These are phyloP conservation scores for Bremia lactucae DNA, from an alignment of 352 stramenopile genomes.

Conservation along the genomic window DNA sequence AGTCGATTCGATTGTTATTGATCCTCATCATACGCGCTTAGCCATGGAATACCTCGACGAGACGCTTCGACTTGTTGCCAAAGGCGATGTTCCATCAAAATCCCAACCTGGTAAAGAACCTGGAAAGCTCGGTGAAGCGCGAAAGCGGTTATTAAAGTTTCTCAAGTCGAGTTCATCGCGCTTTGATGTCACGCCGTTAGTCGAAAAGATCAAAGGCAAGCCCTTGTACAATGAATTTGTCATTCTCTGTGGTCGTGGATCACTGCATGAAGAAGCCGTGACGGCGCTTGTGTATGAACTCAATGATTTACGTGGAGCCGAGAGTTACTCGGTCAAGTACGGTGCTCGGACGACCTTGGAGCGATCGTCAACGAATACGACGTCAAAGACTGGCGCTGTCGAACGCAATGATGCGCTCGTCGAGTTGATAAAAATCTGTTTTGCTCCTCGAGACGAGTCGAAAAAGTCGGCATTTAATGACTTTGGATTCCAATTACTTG, in stretches of 20 bases:
- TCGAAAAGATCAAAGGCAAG: slow-evolving; percentile 68
- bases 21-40: slow-evolving; percentile 73
- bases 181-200: slow-evolving; percentile 61
- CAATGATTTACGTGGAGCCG: slow-evolving; percentile 69
- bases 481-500: slow-evolving; percentile 68
- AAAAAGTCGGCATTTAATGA: slow-evolving; percentile 75
- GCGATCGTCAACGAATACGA: slow-evolving; percentile 12
- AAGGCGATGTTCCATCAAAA: slow-evolving; percentile 68
- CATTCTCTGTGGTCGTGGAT: slow-evolving; percentile 71
- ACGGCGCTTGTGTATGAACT: slow-evolving; percentile 64
- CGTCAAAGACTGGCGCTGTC: slow-evolving; percentile 29
- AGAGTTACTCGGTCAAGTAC: slow-evolving; percentile 81
- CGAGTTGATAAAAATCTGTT: slow-evolving; percentile 70
- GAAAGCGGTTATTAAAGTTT: slow-evolving; percentile 74
- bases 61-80: slow-evolving; percentile 59
- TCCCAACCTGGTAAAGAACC: slow-evolving; percentile 71
- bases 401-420: slow-evolving; percentile 65
- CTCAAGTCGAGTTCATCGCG: slow-evolving; percentile 64
- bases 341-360: slow-evolving; percentile 23
- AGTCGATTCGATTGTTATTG: slow-evolving; percentile 26
- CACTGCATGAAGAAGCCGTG: slow-evolving; percentile 71
- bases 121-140: slow-evolving; percentile 55
- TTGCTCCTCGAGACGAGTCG: slow-evolving; percentile 64
- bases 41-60: slow-evolving; percentile 83
- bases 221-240: slow-evolving; percentile 79